Evolutionary conservation across 257 asterid genomes (phyloP), one percentile per base, ranked within the genome.

Genomic region (Nicotiana paniculata): DNA sequence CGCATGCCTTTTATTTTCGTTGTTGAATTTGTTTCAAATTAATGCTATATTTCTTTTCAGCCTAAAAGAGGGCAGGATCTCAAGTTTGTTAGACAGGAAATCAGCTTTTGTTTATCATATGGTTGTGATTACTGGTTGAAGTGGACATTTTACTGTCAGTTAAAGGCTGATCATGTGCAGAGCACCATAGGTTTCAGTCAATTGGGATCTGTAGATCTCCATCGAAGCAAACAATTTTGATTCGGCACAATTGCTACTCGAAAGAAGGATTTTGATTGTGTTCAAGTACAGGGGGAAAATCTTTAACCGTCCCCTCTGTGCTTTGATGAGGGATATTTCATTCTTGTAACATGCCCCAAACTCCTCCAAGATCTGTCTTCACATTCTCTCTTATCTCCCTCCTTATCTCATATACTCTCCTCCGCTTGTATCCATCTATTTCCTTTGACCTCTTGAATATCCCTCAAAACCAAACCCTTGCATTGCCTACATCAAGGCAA

Each of bases 251-350:
- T 74, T 74, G 62, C 15, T 74, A 48, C 9, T 48, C 59, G 16
- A 81, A 51, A 18, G 24, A 59, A 80, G 76, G 78, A n/a, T n/a
- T 30, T 55, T 65, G 83, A 51, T 81, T 51, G 62, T 66, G 35
- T 65, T 54, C 17, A 37, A 68, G 83, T 74, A 13, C 62, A 15
- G 62, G 61, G 26, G 26, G 26, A 48, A 53, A 3, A 48, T 24
- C 43, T 48, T 8, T 13, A 37, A 28, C 18, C 37, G 4, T 81
- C 37, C 83, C 78, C 46, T 81, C 83, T 28, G 61, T 66, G 66
- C 77, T 63, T 80, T 65, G 77, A 80, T 65, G 83, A 80, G 77
- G 76, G 83, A 70, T 55, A 74, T 48, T 74, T 74, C 79, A 74
- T 68, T 70, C 61, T 81, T 65, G 74, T 70, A 51, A 68, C 77